A percentile compares a stretch with the other conserved stretches of the same genome.
Evolutionary conservation across 2,329 filamentous ascomycete genomes (phyloP).

Genomic region (Colletotrichum sp.): DNA sequence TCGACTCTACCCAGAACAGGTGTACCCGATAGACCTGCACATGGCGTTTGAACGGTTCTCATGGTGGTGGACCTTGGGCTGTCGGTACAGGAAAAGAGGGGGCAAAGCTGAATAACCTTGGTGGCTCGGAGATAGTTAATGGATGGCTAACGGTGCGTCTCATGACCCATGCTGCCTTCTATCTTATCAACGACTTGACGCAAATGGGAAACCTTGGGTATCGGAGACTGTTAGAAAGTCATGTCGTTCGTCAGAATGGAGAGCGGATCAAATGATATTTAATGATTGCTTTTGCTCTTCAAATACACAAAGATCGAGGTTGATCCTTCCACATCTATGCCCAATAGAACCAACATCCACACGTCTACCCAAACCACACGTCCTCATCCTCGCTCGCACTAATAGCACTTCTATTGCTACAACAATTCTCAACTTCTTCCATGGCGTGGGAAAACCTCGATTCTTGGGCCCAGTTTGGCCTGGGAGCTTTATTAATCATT

Average conservation of each 20-base stretch:
- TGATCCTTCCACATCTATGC: background rate
- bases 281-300: background rate
- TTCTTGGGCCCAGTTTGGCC: too few species aligned
- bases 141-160: background rate
- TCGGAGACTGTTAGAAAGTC: accelerated
- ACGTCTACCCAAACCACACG: too few species aligned
- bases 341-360: too few species aligned
- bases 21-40: background rate
- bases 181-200: background rate
- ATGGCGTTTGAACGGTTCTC: background rate
- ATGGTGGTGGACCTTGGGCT: background rate
- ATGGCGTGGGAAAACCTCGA: too few species aligned
- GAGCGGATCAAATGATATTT: background rate
- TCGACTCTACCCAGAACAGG: background rate
- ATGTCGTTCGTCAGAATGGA: background rate
- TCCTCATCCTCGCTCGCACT: too few species aligned
- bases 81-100: background rate
- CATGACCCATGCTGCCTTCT: background rate
- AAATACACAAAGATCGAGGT: accelerated
- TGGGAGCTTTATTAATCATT: too few species aligned
- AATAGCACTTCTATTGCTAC: too few species aligned
- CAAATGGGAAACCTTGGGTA: background rate
- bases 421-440: too few species aligned
- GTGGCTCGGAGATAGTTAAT: background rate
- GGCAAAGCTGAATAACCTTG: background rate